Evolutionary conservation across 2,329 filamentous ascomycete genomes (phyloP).

Genomic region (Aspergillus flavus): DNA sequence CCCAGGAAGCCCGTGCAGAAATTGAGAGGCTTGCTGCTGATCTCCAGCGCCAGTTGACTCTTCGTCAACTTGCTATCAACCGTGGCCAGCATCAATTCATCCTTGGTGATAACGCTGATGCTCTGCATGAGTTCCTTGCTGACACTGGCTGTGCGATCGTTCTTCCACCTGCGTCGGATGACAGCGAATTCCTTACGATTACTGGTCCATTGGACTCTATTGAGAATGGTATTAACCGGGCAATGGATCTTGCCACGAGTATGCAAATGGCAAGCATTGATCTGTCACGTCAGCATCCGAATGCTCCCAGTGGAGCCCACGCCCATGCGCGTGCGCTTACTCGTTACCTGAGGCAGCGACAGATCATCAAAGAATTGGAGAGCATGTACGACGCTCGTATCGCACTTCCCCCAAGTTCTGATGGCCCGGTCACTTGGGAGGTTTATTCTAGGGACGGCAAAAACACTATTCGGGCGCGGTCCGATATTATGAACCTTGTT

Average conservation of each 20-base stretch:
- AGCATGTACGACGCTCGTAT: conserved; percentile 81
- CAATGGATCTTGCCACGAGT: conserved; percentile 83
- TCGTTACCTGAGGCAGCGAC: conserved; percentile 80
- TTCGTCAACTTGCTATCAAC: conserved; percentile 80
- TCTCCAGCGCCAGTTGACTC: conserved; percentile 72
- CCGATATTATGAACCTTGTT: conserved; percentile 52
- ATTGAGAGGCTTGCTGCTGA: conserved; percentile 79
- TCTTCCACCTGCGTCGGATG: conserved; percentile 72
- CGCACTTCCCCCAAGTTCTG: conserved; percentile 68
- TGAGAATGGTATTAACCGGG: conserved; percentile 74
- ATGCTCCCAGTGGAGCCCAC: conserved; percentile 70
- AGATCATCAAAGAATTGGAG: conserved; percentile 82
- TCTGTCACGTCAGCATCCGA: conserved; percentile 75
- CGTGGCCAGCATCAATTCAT: conserved; percentile 93
- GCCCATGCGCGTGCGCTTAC: conserved; percentile 83
- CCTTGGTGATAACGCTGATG: conserved; percentile 77
- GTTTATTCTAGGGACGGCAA: conserved; percentile 85
- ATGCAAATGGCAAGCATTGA: conserved; percentile 87
- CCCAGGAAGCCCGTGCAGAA: conserved; percentile 75
- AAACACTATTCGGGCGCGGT: conserved; percentile 60
- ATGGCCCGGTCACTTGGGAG: conserved; percentile 78
- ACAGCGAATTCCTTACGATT: conserved; percentile 82
- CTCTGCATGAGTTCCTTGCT: conserved; percentile 81
- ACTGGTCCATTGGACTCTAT: conserved; percentile 77
- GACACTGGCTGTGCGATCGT: conserved; percentile 91